A percentile compares a stretch with the other conserved stretches of the same genome.
These are phyloP conservation scores for Fusarium penzigii DNA, from an alignment of 2,329 filamentous ascomycete species.

Conservation along the genomic window DNA sequence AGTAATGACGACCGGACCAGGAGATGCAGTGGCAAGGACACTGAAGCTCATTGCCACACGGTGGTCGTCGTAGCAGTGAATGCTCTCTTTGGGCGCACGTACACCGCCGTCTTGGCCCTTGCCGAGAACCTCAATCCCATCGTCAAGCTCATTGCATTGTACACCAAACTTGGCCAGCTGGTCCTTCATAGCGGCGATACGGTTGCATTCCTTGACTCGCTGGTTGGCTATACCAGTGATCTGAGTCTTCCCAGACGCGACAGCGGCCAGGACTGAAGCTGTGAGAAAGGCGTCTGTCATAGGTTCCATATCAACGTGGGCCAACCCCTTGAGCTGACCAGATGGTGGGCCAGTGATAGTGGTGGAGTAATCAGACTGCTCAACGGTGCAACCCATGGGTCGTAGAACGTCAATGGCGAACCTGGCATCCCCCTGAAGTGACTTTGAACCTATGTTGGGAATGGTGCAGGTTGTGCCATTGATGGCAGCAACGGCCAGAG, in stretches of 20 bases:
- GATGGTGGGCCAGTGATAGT: conserved; percentile 86
- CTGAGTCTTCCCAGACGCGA: conserved; percentile 78
- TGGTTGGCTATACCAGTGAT: conserved; percentile 97
- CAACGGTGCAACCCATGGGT: conserved; percentile 91
- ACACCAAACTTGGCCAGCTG: conserved; percentile 94
- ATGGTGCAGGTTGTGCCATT: conserved; percentile 95
- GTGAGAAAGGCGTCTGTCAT: conserved; percentile 99
- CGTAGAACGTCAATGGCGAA: conserved; percentile 88
- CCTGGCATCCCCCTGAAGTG: conserved; percentile 89
- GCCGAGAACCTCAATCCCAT: conserved; percentile 80
- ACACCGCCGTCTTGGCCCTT: conserved; percentile 48
- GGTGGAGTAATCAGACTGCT: conserved; percentile 82
- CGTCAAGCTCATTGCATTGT: conserved; percentile 80
- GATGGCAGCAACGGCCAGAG: conserved; percentile 89
- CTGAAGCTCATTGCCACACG: conserved; percentile 98
- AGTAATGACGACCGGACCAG: conserved; percentile 72
- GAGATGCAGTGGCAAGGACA: conserved; percentile 74
- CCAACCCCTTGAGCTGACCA: conserved; percentile 72
- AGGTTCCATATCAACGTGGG: conserved; percentile 94
- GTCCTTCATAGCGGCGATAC: conserved; percentile 92
- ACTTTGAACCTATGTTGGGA: conserved; percentile 91
- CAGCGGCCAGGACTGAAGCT: conserved; percentile 87
- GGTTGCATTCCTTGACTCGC: conserved; percentile 96
- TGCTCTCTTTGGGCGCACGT: conserved; percentile 59
- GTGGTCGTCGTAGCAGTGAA: conserved; percentile 97